Percentiles rank a stretch among this genome's conserved stretches.
Evolutionary conservation across 345 rosid species (phyloP).

Genomic region (Gossypium bickii): DNA sequence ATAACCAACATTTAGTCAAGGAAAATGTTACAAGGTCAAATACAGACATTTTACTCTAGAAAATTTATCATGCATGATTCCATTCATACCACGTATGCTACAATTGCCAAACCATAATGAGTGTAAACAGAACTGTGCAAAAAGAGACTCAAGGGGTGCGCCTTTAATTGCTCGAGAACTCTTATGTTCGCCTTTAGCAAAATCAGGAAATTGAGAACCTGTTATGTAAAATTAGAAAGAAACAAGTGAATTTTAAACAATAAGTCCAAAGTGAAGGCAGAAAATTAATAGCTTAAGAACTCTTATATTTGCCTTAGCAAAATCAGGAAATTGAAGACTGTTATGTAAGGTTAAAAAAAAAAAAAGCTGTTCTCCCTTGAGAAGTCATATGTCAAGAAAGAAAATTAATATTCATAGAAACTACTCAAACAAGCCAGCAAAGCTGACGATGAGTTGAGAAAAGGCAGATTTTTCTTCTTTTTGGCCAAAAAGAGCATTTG

Average conservation of each 20-base stretch:
- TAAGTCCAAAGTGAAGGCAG: not conserved
- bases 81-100: slow-evolving; percentile 75
- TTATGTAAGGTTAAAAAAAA: not conserved
- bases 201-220: slow-evolving; percentile 51
- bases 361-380: not conserved
- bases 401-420: not conserved
- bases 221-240: not conserved
- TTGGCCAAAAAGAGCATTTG: not conserved
- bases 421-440: slow-evolving; percentile 6
- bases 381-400: not conserved
- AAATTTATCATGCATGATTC: slow-evolving; percentile 5
- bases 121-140: slow-evolving; percentile 79
- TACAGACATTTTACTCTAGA: not conserved
- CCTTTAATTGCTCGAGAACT: slow-evolving; percentile 80
- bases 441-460: not conserved
- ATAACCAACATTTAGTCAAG: slow-evolving; percentile 8
- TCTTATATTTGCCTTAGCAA: slow-evolving; percentile 72
- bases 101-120: slow-evolving; percentile 91
- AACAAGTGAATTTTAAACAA: not conserved
- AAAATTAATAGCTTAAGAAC: slow-evolving; percentile 41
- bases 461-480: not conserved
- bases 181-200: slow-evolving; percentile 55
- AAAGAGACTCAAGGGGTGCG: slow-evolving; percentile 72
- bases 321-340: slow-evolving; percentile 43
- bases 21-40: slow-evolving; percentile 12